phyloP scores from a whole-genome alignment of 2,329 filamentous ascomycete species.

The Aspergillus sp. region DNA sequence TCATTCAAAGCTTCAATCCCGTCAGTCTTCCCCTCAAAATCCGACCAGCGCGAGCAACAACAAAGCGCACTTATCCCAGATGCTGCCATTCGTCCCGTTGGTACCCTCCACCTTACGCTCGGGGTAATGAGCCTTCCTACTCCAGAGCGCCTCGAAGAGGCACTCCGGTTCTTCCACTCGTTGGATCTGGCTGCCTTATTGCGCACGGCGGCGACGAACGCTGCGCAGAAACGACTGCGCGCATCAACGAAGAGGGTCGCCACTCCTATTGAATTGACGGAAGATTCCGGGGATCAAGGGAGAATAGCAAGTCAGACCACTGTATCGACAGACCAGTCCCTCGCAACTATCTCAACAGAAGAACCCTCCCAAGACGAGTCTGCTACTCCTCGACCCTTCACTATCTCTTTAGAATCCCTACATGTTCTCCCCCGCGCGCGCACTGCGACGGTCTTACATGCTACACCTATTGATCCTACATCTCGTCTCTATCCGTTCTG shows the following conservation, averaged over 20 bases:
- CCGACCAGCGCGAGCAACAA: conserved; percentile 28
- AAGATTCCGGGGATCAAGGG: neutral
- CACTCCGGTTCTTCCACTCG: conserved; percentile 44
- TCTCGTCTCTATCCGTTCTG: conserved; percentile 44
- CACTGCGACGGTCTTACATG: conserved; percentile 42
- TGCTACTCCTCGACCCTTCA: conserved; percentile 29
- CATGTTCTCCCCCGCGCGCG: conserved; percentile 38
- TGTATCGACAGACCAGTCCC: neutral
- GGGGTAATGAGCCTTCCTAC: conserved; percentile 76
- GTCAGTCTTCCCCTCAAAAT: conserved; percentile 9
- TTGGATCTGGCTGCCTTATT: conserved; percentile 47
- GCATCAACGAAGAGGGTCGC: neutral
- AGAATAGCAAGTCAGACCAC: neutral
- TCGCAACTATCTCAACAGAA: neutral
- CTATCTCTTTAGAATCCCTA: conserved; percentile 44
- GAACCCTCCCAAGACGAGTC: neutral
- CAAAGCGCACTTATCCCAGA: conserved; percentile 54
- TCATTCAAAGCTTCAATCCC: conserved; percentile 61
- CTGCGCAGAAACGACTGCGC: conserved; percentile 5
- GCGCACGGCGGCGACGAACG: conserved; percentile 32
- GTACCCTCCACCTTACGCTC: conserved; percentile 81
- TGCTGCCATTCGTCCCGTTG: conserved; percentile 71
- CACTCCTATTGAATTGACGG: neutral
- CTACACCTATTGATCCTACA: conserved; percentile 39
- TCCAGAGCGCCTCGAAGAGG: conserved; percentile 49